These are phyloP conservation scores for Kokia cookei DNA, from an alignment of 441 rosid species.

Conservation along the genomic window DNA sequence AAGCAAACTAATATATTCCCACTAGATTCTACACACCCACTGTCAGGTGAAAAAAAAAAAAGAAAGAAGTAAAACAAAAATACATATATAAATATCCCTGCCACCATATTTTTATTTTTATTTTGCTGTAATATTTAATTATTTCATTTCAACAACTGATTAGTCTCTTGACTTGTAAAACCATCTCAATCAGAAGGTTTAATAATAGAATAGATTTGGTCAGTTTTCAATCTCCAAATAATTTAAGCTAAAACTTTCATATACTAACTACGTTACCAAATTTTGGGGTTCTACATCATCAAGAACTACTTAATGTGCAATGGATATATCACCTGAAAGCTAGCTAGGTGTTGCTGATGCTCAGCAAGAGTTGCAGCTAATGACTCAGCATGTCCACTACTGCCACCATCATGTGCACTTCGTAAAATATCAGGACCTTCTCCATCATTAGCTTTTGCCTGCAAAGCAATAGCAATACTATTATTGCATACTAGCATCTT, in stretches of 20 bases:
- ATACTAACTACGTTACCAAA: neutral
- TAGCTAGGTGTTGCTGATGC: slow-evolving; percentile 98
- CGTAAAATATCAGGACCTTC: slow-evolving; percentile 96
- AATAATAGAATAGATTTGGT: neutral
- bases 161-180: neutral
- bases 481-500: slow-evolving; percentile 3
- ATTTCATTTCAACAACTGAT: neutral
- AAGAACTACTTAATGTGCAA: neutral
- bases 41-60: neutral
- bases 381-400: slow-evolving; percentile 89
- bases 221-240: neutral
- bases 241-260: neutral
- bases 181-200: neutral
- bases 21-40: neutral
- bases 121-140: neutral
- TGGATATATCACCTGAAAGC: slow-evolving; percentile 75
- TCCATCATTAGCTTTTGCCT: slow-evolving; percentile 98
- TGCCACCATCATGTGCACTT: slow-evolving; percentile 61
- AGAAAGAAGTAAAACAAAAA: neutral
- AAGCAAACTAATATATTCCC: neutral
- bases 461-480: slow-evolving; percentile 13
- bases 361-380: slow-evolving; percentile 86
- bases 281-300: neutral
- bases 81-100: neutral
- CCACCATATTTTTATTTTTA: neutral